Base-by-base conservation (phyloP, 176 grass and related monocot species). In the Elaeis guineensis region DNA sequence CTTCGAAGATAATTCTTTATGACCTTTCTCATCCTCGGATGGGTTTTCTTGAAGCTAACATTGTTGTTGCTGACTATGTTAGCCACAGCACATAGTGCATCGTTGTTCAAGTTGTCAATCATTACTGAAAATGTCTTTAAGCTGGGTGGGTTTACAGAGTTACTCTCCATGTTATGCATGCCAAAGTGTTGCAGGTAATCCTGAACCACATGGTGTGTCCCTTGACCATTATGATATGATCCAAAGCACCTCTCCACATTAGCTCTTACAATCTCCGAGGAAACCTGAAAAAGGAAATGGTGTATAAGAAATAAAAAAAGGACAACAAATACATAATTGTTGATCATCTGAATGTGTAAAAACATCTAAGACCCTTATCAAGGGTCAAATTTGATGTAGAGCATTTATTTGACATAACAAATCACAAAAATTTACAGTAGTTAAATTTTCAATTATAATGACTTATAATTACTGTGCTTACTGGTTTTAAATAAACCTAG, bases 241-340 rank as follows among this genome's bases (percentile, higher is more conserved):
- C 50, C 51, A 61, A 81, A 81, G 48, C 59, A 51, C 70, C 63
- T 62, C 26, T 49, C 65, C 69, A 81, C 66, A 54, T 19, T 65
- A 52, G 29, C 44, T 23, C 65, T 70, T 18, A 81, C 59, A 75
- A 55, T 60, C 17, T 81, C 72, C 28, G 21, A 59, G 23, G 58
- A 58, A 21, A 75, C 59, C 78, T 81, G 62, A 8, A 50, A 79
- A 22, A 50, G 35, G 35, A 44, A 11, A 44, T 44, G 35, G 35
- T 14, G 35, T 12, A 44, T 14, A 44, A 44, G 35, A 44, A 2
- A 44, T 44, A 44, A 44, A 44, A 44, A 44, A 1, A 14, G 35
- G 3, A 14, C 1, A 44, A 9, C 32, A 35, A 3, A 14, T 44
- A 14, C 9, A 44, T 44, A 44, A 44, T 44, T 44, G 35, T 44